Evolutionary conservation across 192 early-diverging fungal genomes (phyloP), one percentile per base, ranked within the genome.

Genomic region (Coemansia sp.): DNA sequence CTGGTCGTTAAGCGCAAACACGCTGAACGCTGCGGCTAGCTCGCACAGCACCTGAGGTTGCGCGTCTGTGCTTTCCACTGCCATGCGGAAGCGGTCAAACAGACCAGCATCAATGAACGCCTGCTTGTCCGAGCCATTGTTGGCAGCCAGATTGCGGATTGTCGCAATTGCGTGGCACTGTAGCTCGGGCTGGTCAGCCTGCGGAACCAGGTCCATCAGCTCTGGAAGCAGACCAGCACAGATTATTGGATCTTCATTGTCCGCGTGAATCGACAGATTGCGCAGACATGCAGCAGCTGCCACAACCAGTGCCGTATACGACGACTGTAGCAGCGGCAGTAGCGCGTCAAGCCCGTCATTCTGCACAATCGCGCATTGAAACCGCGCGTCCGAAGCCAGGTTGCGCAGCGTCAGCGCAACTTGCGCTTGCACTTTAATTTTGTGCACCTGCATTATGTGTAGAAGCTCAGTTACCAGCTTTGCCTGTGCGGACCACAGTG

Each of bases 281-380:
- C 93, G 88, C 56, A 95, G 83, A 56, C 92, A 94, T 2, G 93
- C 93, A 17, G 92, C 90, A 0, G 92, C 91, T 4, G 93, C 91
- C 0, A 93, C 70, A n/a, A 91, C 89, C 65, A 93, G 79, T 27
- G 90, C 88, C 23, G 87, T 78, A 60, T 89, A 89, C 9, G 84
- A 82, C 29, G 92, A 91, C 79, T 90, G 83, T 48, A 93, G 73
- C 47, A 92, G 85, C 45, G 86, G 84, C 2, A 91, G 80, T 9
- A 94, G 79, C 47, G 90, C 85, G 3, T 87, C 79, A 51, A 95
- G 77, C 4, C 89, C 93, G 51, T 87, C 83, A 14, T 82, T 81
- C 15, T 85, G 81, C 4, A 94, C 91, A 68, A 94, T 92, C 67
- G 88, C 85, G 2, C 86, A 65, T 70, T 95, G 93, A 72, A 92